phyloP scores from a whole-genome alignment of 2,329 filamentous ascomycete genomes.

The Aciculosporium take region DNA sequence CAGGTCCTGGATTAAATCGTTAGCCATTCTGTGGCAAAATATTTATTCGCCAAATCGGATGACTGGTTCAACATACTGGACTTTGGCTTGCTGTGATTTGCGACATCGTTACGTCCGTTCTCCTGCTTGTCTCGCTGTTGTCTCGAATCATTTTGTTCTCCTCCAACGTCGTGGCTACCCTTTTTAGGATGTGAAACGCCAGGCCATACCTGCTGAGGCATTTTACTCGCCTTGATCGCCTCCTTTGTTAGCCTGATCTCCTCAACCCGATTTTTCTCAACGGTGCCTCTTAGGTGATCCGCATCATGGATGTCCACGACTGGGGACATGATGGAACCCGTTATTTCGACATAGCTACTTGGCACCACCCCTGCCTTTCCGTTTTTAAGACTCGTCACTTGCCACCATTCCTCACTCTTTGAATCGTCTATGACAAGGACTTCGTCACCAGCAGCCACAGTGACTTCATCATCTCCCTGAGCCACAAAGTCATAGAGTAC shows the following conservation, averaged over 20 bases:
- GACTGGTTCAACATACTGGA: constrained; percentile 45
- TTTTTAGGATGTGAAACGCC: constrained; percentile 63
- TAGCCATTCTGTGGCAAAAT: not conserved
- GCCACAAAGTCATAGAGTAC: constrained; percentile 94
- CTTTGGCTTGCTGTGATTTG: constrained; percentile 44
- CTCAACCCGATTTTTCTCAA: constrained; percentile 66
- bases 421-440: constrained; percentile 79
- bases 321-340: constrained; percentile 45
- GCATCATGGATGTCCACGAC: constrained; percentile 31
- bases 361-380: constrained; percentile 93
- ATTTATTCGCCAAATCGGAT: not conserved
- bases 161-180: constrained; percentile 60
- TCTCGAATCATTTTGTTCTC: constrained; percentile 48
- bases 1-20: constrained; percentile 51
- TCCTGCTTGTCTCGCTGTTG: constrained; percentile 62
- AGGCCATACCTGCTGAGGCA: constrained; percentile 53
- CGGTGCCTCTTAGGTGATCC: constrained; percentile 42
- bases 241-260: constrained; percentile 76
- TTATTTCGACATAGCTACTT: constrained; percentile 88
- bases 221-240: constrained; percentile 51
- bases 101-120: constrained; percentile 44
- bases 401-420: constrained; percentile 98
- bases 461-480: constrained; percentile 92
- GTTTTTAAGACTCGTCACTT: constrained; percentile 78
- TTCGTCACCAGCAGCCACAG: constrained; percentile 77